Evolutionary conservation across 306 rosid genomes (phyloP).

Genomic region (Canavalia gladiata): DNA sequence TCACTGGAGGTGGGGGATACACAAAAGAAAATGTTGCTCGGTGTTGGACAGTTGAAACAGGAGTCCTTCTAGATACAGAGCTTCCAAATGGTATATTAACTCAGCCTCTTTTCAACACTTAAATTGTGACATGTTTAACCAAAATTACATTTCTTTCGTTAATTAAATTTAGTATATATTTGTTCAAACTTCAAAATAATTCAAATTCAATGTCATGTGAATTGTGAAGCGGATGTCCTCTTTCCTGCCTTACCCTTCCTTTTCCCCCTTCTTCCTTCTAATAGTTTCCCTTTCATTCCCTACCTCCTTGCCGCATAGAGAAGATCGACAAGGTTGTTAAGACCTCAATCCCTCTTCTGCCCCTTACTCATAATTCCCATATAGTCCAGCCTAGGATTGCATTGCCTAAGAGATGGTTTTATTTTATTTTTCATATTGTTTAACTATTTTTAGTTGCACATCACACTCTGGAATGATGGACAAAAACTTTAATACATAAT

Average conservation of each 20-base stretch:
- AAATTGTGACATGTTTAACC: conserved; percentile 20
- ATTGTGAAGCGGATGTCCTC: conserved; percentile 13
- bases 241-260: neutral
- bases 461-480: neutral
- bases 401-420: too few species aligned
- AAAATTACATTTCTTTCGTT: conserved; percentile 27
- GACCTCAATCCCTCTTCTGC: neutral
- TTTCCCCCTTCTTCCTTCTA: neutral
- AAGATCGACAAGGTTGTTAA: neutral
- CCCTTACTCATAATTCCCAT: neutral
- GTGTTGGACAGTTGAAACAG: conserved; percentile 97
- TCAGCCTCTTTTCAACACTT: conserved; percentile 29
- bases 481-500: conserved; percentile 9
- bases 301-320: neutral
- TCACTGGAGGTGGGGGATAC: conserved; percentile 99
- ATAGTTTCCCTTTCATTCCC: neutral
- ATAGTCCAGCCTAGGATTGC: neutral
- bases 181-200: neutral
- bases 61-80: conserved; percentile 93
- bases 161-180: conserved; percentile 31
- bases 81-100: conserved; percentile 83
- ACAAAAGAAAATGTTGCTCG: conserved; percentile 99
- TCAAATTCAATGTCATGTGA: conserved; percentile 26
- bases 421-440: too few species aligned
- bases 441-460: neutral